These are phyloP conservation scores for Hondaea fermentalgiana DNA, from an alignment of 108 stramenopile species.

Conservation along the genomic window DNA sequence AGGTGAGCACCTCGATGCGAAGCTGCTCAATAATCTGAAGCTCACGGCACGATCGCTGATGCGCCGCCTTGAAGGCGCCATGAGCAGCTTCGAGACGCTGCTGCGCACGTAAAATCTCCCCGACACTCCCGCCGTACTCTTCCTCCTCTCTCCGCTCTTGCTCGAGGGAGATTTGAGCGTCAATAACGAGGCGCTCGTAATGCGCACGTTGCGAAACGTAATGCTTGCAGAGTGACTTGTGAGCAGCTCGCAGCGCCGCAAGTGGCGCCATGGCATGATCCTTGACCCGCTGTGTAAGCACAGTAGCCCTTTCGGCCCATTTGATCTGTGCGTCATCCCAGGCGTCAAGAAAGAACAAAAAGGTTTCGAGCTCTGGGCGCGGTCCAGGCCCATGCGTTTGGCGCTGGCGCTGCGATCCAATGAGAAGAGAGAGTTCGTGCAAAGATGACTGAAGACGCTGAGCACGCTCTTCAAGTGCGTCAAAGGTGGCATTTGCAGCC, in stretches of 20 bases:
- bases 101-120: neutral
- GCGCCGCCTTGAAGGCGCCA: neutral
- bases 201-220: neutral
- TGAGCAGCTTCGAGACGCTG: neutral
- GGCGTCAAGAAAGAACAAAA: neutral
- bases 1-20: neutral
- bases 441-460: neutral
- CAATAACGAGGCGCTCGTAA: neutral
- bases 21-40: neutral
- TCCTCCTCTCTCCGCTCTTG: neutral
- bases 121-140: neutral
- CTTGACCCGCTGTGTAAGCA: neutral
- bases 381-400: too few species aligned
- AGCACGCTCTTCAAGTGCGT: neutral
- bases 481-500: neutral
- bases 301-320: neutral
- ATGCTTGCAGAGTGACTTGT: neutral
- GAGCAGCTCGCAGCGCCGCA: neutral
- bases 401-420: neutral
- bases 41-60: neutral
- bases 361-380: neutral
- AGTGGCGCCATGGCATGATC: neutral
- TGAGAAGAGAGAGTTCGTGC: neutral
- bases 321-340: neutral
- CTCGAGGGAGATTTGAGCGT: neutral